Evolutionary conservation across 1,139 yeast genomes (phyloP).

Genomic region (Neolecta irregularis): DNA sequence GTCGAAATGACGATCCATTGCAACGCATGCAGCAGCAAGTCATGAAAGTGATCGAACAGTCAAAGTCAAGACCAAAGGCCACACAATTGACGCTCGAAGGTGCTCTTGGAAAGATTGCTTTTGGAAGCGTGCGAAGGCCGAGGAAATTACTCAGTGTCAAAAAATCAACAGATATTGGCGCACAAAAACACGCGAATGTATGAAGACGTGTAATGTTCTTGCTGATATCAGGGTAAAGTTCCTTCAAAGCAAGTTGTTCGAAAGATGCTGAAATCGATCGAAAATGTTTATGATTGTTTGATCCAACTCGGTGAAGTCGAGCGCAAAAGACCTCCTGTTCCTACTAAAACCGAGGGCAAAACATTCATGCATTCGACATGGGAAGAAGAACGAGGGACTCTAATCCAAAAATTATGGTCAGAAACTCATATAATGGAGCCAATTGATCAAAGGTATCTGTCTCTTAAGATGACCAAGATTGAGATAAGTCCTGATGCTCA

Average conservation of each 20-base stretch:
- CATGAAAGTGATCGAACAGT: slow-evolving; percentile 88
- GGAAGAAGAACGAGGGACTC: slow-evolving; percentile 21
- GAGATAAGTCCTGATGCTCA: slow-evolving; percentile 25
- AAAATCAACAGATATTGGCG: slow-evolving; percentile 5
- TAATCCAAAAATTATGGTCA: slow-evolving; percentile 46
- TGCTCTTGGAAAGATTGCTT: slow-evolving; percentile 75
- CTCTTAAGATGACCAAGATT: slow-evolving; percentile 5
- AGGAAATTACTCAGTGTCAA: slow-evolving; percentile 69
- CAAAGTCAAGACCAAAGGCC: slow-evolving; percentile 73
- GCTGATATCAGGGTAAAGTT: too few relatives aligned
- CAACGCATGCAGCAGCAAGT: slow-evolving; percentile 98
- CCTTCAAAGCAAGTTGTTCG: slow-evolving; percentile 19
- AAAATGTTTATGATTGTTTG: slow-evolving; percentile 61
- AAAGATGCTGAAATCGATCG: slow-evolving; percentile 35
- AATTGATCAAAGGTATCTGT: slow-evolving; percentile 25
- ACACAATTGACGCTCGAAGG: slow-evolving; percentile 67
- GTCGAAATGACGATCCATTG: slow-evolving; percentile 77
- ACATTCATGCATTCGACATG: slow-evolving; percentile 22
- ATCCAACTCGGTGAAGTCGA: slow-evolving; percentile 72
- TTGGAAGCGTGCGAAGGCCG: slow-evolving; percentile 73
- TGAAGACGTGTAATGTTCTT: too few relatives aligned
- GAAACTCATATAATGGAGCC: slow-evolving; percentile 53
- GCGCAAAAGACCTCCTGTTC: slow-evolving; percentile 36
- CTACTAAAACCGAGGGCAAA: slow-evolving; percentile 29
- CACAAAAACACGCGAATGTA: slow-evolving; percentile 9